Conservation (phyloP, 305 asterid genomes). For the Plantago coronopus region DNA sequence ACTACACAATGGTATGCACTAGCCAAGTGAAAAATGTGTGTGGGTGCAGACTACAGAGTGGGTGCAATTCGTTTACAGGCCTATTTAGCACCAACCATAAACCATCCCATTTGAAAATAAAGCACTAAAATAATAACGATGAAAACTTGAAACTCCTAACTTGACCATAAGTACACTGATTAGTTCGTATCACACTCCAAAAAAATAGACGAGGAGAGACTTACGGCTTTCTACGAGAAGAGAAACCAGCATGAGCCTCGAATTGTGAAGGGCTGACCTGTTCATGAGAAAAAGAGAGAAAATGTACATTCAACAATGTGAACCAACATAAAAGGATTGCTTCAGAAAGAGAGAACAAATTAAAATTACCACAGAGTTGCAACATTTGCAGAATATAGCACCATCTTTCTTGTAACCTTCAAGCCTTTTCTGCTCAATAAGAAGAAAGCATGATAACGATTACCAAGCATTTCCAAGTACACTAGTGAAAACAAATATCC, state of each 20-base stretch:
- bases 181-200: slow-evolving; percentile 10
- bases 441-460: slow-evolving; percentile 19
- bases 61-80: no score
- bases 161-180: not conserved
- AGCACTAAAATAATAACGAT: no score
- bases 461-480: slow-evolving; percentile 15
- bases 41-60: no score
- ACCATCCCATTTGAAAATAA: no score
- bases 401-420: slow-evolving; percentile 62
- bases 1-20: no score
- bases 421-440: slow-evolving; percentile 52
- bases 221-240: slow-evolving; percentile 95
- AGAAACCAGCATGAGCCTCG: slow-evolving; percentile 91
- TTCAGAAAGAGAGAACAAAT: not conserved
- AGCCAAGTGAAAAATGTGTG: no score
- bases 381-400: slow-evolving; percentile 66
- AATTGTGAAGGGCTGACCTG: slow-evolving; percentile 92
- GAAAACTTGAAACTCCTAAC: no score
- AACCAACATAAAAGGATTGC: not conserved
- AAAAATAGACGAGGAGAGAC: slow-evolving; percentile 29
- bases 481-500: slow-evolving; percentile 17
- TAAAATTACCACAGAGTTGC: slow-evolving; percentile 60
- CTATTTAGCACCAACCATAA: no score
- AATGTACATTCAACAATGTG: not conserved
- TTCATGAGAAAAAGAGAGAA: slow-evolving; percentile 22